Base-by-base conservation (phyloP, 306 rosid species). In the Fagus crenata region DNA sequence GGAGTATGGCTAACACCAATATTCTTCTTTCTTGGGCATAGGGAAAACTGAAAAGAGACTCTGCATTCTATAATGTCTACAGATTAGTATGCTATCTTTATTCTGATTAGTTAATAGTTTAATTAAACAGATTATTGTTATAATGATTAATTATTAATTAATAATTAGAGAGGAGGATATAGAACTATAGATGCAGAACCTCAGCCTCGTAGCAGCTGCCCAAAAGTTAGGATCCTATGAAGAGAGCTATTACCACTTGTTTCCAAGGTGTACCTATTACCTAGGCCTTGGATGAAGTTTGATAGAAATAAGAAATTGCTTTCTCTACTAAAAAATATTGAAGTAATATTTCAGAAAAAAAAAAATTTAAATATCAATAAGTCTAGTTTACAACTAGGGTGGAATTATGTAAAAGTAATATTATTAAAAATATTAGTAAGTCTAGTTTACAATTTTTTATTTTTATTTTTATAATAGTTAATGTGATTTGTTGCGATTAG, bases 141-240 rank as follows among this genome's bases (percentile, higher is more conserved):
- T 71, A 80, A 83, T 75, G 41, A 69, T 81, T 72, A 77, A 75
- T 75, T 2, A 46, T 46, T 46, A 46, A 46, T 46, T 79, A 69
- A 2, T 86, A 80, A 79, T 76, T 70, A 51, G 72, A 78, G 41
- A 43, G 43, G 70, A 59, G 74, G 32, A 37, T 18, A 49, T 43
- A 22, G 28, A 22, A 22, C n/a, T 22, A 22, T 22, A 69, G 77
- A 64, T 78, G 76, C 84, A 77, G 80, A 76, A 78, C 77, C 83
- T 80, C 12, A 9, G 77, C 83, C 80, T 84, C 72, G 77, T 75
- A 60, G 70, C 9, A 17, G 83, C 83, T 76, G 74, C 84, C 75
- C 64, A 72, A 49, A 76, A 28, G 79, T 60, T 84, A 74, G 90
- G 77, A 87, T 91, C 93, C 93, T 87, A 86, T 87, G 88, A 28